Conservation (phyloP, 306 rosid genomes). For the Begonia peltatifolia region DNA sequence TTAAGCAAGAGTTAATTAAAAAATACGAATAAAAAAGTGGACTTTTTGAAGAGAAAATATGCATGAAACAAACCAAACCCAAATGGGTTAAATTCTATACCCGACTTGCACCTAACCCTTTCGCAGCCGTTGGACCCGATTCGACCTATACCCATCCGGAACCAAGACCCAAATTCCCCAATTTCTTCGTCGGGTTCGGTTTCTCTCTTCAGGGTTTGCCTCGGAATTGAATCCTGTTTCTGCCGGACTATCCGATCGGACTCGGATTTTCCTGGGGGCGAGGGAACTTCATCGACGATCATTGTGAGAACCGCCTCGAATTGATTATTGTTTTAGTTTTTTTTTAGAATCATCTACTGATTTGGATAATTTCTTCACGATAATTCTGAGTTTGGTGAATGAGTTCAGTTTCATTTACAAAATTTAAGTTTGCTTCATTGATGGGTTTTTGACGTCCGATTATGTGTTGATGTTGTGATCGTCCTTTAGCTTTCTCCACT, state of each 20-base stretch:
- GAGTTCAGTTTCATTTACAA: neutral
- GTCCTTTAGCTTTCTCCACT: neutral
- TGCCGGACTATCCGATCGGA: slow-evolving; percentile 12
- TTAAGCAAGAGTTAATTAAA: too few species aligned
- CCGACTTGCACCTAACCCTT: neutral
- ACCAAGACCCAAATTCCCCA: neutral
- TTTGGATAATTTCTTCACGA: slow-evolving; percentile 1
- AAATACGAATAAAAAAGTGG: too few species aligned
- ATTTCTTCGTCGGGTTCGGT: neutral
- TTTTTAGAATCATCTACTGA: neutral
- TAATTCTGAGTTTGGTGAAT: slow-evolving; percentile 1
- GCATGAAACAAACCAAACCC: too few species aligned
- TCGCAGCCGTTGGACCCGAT: neutral
- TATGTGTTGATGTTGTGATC: neutral
- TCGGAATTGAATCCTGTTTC: neutral
- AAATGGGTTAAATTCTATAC: too few species aligned
- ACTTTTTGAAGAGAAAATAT: too few species aligned
- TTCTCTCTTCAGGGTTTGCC: neutral
- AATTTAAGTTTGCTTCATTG: neutral
- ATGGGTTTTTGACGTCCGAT: neutral
- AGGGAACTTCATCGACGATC: neutral
- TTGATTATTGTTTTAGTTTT: slow-evolving; percentile 1
- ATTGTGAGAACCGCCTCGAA: slow-evolving; percentile 9
- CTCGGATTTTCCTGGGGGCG: neutral
- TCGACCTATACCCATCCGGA: neutral